Conservation (phyloP, 257 asterid species). For the Solanum habrochaites region DNA sequence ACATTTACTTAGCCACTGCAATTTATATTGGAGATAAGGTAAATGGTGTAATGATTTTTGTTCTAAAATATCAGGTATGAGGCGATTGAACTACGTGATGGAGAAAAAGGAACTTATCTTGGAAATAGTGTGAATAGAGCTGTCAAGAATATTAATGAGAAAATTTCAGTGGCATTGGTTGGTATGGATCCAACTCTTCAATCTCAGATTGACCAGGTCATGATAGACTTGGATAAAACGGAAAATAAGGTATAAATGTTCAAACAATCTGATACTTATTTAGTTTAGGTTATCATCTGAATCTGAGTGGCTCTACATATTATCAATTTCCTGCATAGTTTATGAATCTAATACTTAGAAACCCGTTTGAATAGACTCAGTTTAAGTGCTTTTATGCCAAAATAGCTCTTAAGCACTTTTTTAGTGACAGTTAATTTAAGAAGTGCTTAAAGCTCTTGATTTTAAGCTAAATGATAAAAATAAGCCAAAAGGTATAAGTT, state of each 20-base stretch:
- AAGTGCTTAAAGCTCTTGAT: background rate
- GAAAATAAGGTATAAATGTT: slow-evolving; percentile 63
- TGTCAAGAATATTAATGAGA: slow-evolving; percentile 81
- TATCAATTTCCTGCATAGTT: background rate
- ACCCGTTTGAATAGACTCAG: background rate
- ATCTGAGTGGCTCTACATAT: background rate
- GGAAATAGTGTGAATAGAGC: slow-evolving; percentile 95
- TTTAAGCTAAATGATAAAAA: background rate
- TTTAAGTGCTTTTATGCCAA: background rate
- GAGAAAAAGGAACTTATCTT: slow-evolving; percentile 83
- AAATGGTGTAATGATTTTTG: background rate
- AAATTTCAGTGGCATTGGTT: slow-evolving; percentile 89
- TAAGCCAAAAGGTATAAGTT: background rate
- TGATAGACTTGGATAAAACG: slow-evolving; percentile 98
- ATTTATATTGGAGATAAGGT: background rate
- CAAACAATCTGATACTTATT: background rate
- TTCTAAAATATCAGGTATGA: slow-evolving; percentile 54
- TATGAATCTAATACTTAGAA: background rate
- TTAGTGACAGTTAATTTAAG: background rate
- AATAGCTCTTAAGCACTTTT: background rate
- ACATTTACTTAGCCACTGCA: background rate
- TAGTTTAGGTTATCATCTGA: background rate
- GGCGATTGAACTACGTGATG: slow-evolving; percentile 93
- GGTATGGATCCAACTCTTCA: slow-evolving; percentile 99
- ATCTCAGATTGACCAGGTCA: slow-evolving; percentile 92